Percentiles rank a stretch among this genome's conserved stretches.
Evolutionary conservation across 2,329 filamentous ascomycete genomes (phyloP).

Genomic region (Decorospora gaudefroyi): DNA sequence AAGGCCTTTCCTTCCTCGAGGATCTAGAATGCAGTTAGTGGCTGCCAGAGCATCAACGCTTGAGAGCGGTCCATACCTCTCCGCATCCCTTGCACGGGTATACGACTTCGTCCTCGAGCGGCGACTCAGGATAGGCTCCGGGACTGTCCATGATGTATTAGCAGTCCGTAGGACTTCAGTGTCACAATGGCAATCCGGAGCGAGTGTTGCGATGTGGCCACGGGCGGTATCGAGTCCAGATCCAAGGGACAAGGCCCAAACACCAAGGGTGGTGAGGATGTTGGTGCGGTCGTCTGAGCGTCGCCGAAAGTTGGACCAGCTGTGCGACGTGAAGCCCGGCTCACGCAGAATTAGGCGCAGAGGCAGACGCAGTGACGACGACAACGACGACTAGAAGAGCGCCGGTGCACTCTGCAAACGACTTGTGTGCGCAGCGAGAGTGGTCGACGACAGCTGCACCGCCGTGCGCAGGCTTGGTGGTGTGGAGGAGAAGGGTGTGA

Average conservation of each 20-base stretch:
- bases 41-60: constrained; percentile 11
- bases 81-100: constrained; percentile 69
- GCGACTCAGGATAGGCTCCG: constrained; percentile 58
- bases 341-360: neutral
- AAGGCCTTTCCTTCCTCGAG: constrained; percentile 98
- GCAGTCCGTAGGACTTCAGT: constrained; percentile 9
- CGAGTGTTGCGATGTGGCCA: constrained; percentile 2
- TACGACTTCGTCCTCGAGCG: constrained; percentile 55
- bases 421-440: constrained; percentile 14
- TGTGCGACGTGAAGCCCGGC: constrained; percentile 3
- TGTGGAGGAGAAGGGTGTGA: constrained; percentile 9
- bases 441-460: constrained; percentile 8
- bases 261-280: constrained; percentile 4
- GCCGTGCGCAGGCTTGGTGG: constrained; percentile 6
- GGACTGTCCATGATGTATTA: constrained; percentile 58
- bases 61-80: constrained; percentile 37
- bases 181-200: constrained; percentile 4
- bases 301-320: constrained; percentile 2
- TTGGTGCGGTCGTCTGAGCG: constrained; percentile 9
- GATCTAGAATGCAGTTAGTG: constrained; percentile 64
- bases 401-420: constrained; percentile 14
- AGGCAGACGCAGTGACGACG: constrained; percentile 1
- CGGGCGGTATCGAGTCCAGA: neutral
- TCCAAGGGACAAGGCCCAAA: neutral
- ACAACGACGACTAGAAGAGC: constrained; percentile 1